Base-by-base conservation (phyloP, 495 filamentous ascomycete species). In the Aspergillus cavernicola region DNA sequence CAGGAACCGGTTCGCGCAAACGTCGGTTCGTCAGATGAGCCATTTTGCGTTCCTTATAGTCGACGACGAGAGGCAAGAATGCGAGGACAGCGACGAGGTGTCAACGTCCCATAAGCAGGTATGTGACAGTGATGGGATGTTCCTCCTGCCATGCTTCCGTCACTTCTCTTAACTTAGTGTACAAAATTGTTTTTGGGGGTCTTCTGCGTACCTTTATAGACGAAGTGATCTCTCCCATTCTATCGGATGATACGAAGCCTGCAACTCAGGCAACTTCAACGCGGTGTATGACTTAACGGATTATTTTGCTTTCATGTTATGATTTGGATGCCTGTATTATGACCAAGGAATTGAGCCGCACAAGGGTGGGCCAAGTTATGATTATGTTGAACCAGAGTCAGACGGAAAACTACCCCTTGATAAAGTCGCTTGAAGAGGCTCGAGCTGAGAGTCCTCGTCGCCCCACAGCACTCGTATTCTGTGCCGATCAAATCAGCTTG, bases 31-130 rank as follows among this genome's bases (percentile, higher is more conserved):
- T 61, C 71, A 3, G 72, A 77, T 56, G 73, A 77, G 51, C 73
- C 73, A 38, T 75, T 70, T 44, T 77, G 64, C 46, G 72, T 68
- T 31, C 68, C 67, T 23, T 77, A 77, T 66, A 77, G 69, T 62
- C 70, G 68, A 13, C 53, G 73, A 48, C 51, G 73, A 15, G 73
- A 77, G 47, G 66, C 72, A 50, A 65, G 73, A 56, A 64, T 71
- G 68, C 60, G 73, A 26, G 66, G 67, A 5, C 69, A 71, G 52
- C 57, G 65, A 36, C 58, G 67, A 45, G 69, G 73, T 19, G 60
- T 72, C 15, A 67, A 68, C 50, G 66, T 72, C 45, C 61, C 64
- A 7, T 54, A 47, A 20, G 29, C 22, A n/a, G 23, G 11, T 31
- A 19, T 28, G 28, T 1, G 22, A 10, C 18, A 2, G 18, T 12